Conservation (phyloP, 805 yeast genomes). For the Nakazawaea molendinolei region DNA sequence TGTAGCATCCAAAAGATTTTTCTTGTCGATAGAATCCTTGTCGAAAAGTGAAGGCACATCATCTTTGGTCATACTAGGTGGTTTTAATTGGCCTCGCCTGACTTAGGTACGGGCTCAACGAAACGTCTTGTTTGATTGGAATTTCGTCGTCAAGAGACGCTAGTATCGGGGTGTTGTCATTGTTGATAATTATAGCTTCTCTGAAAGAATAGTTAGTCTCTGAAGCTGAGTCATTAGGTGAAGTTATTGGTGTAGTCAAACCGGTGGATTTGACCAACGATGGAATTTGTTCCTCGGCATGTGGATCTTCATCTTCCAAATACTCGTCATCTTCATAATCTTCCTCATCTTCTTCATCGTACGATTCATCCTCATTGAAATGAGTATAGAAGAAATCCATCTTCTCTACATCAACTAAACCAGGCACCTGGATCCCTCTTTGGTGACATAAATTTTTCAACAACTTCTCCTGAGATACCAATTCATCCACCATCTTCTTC, state of each 20-base stretch:
- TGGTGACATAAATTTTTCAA: slow-evolving; percentile 19
- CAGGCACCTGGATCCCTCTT: slow-evolving; percentile 23
- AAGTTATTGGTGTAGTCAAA: slow-evolving; percentile 7
- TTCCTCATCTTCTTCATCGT: slow-evolving; percentile 8
- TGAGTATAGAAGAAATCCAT: slow-evolving; percentile 3
- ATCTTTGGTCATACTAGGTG: not conserved
- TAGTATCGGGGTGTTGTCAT: slow-evolving; percentile 8
- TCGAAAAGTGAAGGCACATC: slow-evolving; percentile 2
- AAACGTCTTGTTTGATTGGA: not conserved
- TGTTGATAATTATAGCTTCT: slow-evolving; percentile 5
- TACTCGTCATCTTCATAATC: slow-evolving; percentile 9
- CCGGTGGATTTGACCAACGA: not conserved
- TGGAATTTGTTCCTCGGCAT: not conserved
- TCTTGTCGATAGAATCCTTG: not conserved
- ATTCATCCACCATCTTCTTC: slow-evolving; percentile 21
- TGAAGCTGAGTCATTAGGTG: slow-evolving; percentile 8
- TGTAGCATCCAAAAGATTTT: slow-evolving; percentile 4
- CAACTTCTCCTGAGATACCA: slow-evolving; percentile 20
- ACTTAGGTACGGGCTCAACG: not conserved
- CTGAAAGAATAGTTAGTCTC: slow-evolving; percentile 1
- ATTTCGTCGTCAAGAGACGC: not conserved
- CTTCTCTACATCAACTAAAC: slow-evolving; percentile 21
- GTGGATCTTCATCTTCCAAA: slow-evolving; percentile 2
- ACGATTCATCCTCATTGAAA: slow-evolving; percentile 1
- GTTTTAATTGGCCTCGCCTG: slow-evolving; percentile 9